phyloP scores from a whole-genome alignment of 2,329 filamentous ascomycete species.

The Pseudogymnoascus sp. region DNA sequence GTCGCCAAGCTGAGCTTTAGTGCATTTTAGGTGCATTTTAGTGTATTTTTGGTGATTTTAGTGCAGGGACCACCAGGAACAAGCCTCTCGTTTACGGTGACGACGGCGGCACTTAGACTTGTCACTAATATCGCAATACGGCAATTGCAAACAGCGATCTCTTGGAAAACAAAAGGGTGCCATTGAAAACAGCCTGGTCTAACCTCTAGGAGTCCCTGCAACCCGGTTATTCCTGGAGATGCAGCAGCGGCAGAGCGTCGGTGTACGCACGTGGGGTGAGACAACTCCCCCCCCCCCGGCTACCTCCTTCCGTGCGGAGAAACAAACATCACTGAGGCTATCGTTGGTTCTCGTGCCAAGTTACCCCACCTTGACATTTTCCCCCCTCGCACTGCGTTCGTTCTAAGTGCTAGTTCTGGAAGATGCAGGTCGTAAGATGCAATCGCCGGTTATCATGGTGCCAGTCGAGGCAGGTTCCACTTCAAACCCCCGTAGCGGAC shows the following conservation, averaged over 20 bases:
- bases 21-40: not conserved
- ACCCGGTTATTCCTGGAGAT: not conserved
- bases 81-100: not conserved
- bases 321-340: not conserved
- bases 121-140: not conserved
- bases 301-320: not conserved
- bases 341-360: not conserved
- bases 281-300: not conserved
- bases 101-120: not conserved
- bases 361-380: not conserved
- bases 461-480: not conserved
- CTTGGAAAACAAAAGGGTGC: not conserved
- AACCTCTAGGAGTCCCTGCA: not conserved
- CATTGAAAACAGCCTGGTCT: not conserved
- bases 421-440: not conserved
- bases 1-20: not conserved
- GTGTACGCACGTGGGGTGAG: not conserved
- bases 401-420: not conserved
- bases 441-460: not conserved
- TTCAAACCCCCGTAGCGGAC: not conserved
- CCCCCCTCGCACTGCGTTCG: not conserved
- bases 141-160: not conserved
- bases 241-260: not conserved
- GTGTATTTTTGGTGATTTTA: not conserved
- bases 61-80: conserved; percentile 5